Evolutionary conservation across 164 flowering plant species (phyloP).

Genomic region (Annona squamosa): DNA sequence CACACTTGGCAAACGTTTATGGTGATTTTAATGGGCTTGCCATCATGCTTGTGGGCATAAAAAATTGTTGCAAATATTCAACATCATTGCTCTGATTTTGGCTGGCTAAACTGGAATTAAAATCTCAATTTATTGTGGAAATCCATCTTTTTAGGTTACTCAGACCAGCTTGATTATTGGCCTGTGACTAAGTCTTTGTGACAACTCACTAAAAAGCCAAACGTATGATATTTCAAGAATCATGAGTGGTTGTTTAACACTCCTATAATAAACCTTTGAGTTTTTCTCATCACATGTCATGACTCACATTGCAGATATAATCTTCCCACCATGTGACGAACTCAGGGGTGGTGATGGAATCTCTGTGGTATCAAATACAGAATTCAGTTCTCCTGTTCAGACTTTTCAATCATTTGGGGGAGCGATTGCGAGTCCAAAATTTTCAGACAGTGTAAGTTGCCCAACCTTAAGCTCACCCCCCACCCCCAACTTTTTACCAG

Average conservation of each 20-base stretch:
- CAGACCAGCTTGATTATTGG: background rate
- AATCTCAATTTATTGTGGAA: no score
- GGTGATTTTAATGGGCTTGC: background rate
- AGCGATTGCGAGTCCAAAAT: slow-evolving; percentile 81
- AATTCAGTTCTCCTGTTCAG: slow-evolving; percentile 73
- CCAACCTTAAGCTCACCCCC: background rate
- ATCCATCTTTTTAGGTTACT: background rate
- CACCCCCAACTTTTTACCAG: no score
- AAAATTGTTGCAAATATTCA: no score
- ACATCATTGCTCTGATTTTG: no score
- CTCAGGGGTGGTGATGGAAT: slow-evolving; percentile 23
- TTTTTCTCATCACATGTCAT: background rate
- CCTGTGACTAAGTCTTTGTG: background rate
- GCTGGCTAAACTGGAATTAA: no score
- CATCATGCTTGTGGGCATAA: background rate
- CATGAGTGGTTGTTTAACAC: background rate
- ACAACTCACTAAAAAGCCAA: background rate
- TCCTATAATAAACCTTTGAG: background rate
- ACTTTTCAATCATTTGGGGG: slow-evolving; percentile 74
- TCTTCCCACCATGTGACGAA: slow-evolving; percentile 27
- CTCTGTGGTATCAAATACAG: slow-evolving; percentile 29
- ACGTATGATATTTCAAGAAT: background rate
- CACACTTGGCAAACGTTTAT: background rate
- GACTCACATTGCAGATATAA: slow-evolving; percentile 26
- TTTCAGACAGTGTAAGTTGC: slow-evolving; percentile 90